Conservation (phyloP, 352 stramenopile species). For the Phytopythium chamaehyphon region DNA sequence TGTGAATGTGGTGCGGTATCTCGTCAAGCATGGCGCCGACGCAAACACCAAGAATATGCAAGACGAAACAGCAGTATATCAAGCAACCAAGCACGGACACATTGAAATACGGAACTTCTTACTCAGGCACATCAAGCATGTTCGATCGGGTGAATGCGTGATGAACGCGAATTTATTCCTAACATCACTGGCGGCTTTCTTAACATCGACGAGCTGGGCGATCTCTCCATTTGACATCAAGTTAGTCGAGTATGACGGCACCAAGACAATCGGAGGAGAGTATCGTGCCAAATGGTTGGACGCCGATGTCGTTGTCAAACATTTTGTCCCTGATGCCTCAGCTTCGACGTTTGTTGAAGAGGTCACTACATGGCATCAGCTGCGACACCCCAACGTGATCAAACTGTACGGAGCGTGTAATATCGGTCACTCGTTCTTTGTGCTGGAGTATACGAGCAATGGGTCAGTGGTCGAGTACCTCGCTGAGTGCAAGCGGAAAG, state of each 20-base stretch:
- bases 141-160: background rate
- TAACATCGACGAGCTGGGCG: background rate
- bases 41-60: too few relatives aligned
- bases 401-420: slow-evolving; percentile 14
- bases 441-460: slow-evolving; percentile 8
- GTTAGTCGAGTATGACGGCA: background rate
- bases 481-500: background rate
- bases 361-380: slow-evolving; percentile 10
- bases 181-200: background rate
- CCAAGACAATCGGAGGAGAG: background rate
- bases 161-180: background rate
- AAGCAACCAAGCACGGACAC: too few relatives aligned
- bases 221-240: slow-evolving; percentile 4
- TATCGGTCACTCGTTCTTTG: slow-evolving; percentile 9
- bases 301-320: slow-evolving; percentile 1
- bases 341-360: slow-evolving; percentile 1
- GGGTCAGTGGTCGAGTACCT: slow-evolving; percentile 11
- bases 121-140: too few relatives aligned
- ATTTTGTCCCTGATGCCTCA: background rate
- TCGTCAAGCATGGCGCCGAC: background rate
- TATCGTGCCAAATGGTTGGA: slow-evolving; percentile 4
- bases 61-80: too few relatives aligned
- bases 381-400: slow-evolving; percentile 15
- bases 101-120: too few relatives aligned
- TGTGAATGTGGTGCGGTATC: background rate